Base-by-base conservation (phyloP, 441 rosid genomes). In the Adansonia madagascariensis region DNA sequence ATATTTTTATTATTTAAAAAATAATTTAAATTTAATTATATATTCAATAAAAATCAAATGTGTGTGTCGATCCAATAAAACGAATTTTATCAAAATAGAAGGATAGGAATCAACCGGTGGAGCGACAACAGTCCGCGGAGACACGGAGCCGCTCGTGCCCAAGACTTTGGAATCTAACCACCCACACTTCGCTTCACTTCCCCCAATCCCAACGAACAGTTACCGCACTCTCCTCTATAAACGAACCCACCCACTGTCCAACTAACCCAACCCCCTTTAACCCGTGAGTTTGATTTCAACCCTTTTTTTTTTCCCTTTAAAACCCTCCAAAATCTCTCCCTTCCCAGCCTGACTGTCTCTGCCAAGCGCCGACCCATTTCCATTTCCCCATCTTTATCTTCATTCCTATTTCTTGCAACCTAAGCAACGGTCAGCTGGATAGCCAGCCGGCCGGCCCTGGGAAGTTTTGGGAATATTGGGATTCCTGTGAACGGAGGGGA, bases 111-210 rank as follows among this genome's bases (percentile, higher is more conserved):
- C 89, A 85, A 74, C 83, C 86, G 93, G 92, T 75, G 87, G 89
- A 87, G 89, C 75, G 81, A 87, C 83, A 84, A 81, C 86, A 89
- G 84, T 86, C 67, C 82, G 98, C 97, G 97, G 97, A 94, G 86
- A 94, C 91, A 87, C 97, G 93, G 97, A 92, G 88, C 95, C 97
- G 98, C 90, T 85, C 62, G 20, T 75, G 82, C 90, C 94, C 88
- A 87, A 61, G 80, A 79, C 86, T 78, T 86, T 83, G 93, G 95
- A 89, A 87, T 91, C 89, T 78, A 73, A 69, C 69, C 77, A 61
- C 60, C 55, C 72, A 14, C 75, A n/a, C 75, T 22, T 46, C n/a
- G 7, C 15, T 50, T 50, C 55, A 14, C 12, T 50, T 61, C 43
- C 55, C 56, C 71, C 9, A 3, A 57, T 57, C 53, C 67, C 64